phyloP scores from a whole-genome alignment of 2,329 filamentous ascomycete genomes.

The Trichoderma semiorbis region DNA sequence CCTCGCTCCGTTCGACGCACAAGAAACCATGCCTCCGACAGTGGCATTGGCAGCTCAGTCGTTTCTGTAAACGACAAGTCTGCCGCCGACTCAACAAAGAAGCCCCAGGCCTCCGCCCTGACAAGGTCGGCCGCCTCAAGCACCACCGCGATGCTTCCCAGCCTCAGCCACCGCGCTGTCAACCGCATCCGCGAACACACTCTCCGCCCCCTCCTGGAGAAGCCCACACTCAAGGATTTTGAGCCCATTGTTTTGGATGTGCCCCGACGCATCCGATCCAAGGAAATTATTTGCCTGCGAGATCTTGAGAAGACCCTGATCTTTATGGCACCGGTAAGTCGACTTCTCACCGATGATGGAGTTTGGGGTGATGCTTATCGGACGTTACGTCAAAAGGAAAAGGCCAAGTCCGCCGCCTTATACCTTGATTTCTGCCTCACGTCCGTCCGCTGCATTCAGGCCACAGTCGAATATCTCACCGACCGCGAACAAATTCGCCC shows the following conservation, averaged over 20 bases:
- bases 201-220: constrained; percentile 71
- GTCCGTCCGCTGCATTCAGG: constrained; percentile 85
- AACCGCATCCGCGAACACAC: constrained; percentile 78
- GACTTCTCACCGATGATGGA: constrained; percentile 51
- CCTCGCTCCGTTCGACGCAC: constrained; percentile 54
- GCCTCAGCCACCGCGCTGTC: constrained; percentile 66
- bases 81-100: constrained; percentile 42
- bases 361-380: constrained; percentile 64
- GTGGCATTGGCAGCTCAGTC: constrained; percentile 81
- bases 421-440: constrained; percentile 89
- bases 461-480: constrained; percentile 79
- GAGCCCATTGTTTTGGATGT: constrained; percentile 75
- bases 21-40: constrained; percentile 75
- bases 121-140: constrained; percentile 56
- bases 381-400: constrained; percentile 72
- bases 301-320: constrained; percentile 93
- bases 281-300: constrained; percentile 84
- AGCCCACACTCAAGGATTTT: constrained; percentile 73
- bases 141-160: constrained; percentile 49
- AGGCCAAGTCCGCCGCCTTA: constrained; percentile 63
- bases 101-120: constrained; percentile 51
- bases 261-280: constrained; percentile 73
- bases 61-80: constrained; percentile 56
- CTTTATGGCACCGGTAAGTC: constrained; percentile 91
- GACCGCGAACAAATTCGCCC: constrained; percentile 83